phyloP scores from a whole-genome alignment of 768 basidiomycete species.

The Suillus ampliporus region DNA sequence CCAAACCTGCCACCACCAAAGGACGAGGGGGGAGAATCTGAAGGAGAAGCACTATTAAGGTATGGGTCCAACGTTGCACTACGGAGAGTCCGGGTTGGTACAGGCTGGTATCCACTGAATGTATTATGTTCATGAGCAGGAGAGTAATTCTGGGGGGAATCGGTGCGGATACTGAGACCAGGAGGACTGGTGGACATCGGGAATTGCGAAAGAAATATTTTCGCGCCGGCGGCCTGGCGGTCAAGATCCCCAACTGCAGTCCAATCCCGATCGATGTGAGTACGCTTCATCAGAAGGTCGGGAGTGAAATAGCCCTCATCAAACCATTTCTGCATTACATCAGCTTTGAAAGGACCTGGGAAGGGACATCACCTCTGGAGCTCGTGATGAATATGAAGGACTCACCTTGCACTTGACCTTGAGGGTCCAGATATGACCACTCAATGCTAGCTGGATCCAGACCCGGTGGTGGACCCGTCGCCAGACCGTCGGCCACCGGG shows the following conservation, averaged over 20 bases:
- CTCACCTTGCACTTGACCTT: slow-evolving; percentile 90
- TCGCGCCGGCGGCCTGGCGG: slow-evolving; percentile 55
- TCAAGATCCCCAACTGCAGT: slow-evolving; percentile 64
- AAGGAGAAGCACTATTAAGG: slow-evolving; percentile 55
- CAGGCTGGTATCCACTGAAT: slow-evolving; percentile 66
- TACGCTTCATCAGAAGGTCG: slow-evolving; percentile 84
- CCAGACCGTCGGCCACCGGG: slow-evolving; percentile 20
- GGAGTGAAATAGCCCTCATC: slow-evolving; percentile 87
- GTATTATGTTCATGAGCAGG: slow-evolving; percentile 42
- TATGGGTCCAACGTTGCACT: slow-evolving; percentile 68
- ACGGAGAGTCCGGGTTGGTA: slow-evolving; percentile 63
- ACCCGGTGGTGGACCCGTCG: slow-evolving; percentile 49
- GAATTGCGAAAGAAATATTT: slow-evolving; percentile 66
- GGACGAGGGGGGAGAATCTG: slow-evolving; percentile 78
- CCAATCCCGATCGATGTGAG: slow-evolving; percentile 72
- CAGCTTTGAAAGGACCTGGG: slow-evolving; percentile 86
- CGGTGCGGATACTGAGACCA: slow-evolving; percentile 54
- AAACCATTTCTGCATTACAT: slow-evolving; percentile 94
- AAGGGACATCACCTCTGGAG: neutral
- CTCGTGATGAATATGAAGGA: slow-evolving; percentile 3
- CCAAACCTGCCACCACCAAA: slow-evolving; percentile 67
- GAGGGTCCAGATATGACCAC: slow-evolving; percentile 94
- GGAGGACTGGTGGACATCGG: slow-evolving; percentile 52
- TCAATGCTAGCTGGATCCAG: slow-evolving; percentile 67
- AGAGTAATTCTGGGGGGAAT: slow-evolving; percentile 53